Evolutionary conservation across 768 basidiomycete genomes (phyloP), one percentile per base, ranked within the genome.

Genomic region (Tulasnella sp.): DNA sequence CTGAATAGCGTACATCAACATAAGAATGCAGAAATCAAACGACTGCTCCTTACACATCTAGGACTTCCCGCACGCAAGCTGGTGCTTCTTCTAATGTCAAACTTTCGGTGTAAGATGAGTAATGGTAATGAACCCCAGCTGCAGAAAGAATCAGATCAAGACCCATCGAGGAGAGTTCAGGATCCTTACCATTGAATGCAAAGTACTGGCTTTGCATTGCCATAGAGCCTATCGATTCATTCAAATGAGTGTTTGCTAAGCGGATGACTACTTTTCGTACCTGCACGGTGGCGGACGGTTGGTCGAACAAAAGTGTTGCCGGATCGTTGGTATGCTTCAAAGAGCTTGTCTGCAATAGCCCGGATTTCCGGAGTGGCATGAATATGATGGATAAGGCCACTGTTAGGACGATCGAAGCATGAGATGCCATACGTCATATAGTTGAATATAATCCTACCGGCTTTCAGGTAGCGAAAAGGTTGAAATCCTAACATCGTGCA

Each of bases 101-200:
- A 9, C 40, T 51, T 27, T 24, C 39, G 19, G 49, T 42, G 19
- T 51, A 39, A 10, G 49, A 40, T 5, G 33, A 27, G 19, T 41
- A 51, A 31, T 51, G 49, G 44, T 51, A 51, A 1, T 39, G 37
- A 19, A 41, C 35, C 9, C 49, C 49, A 28, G 49, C 49, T 51
- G 15, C n/a, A n/a, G n/a, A n/a, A n/a, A n/a, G n/a, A n/a, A n/a
- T n/a, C n/a, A n/a, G n/a, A n/a, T n/a, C n/a, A n/a, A n/a, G n/a
- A n/a, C n/a, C n/a, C n/a, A n/a, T n/a, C n/a, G n/a, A n/a, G n/a
- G n/a, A n/a, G n/a, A n/a, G n/a, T n/a, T n/a, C n/a, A n/a, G n/a
- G n/a, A n/a, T n/a, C n/a, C n/a, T n/a, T n/a, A n/a, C n/a, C n/a
- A n/a, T n/a, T n/a, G 15, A 33, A 31, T n/a, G 24, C 49, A 20